A percentile compares a stretch with the other conserved stretches of the same genome.
Evolutionary conservation across 768 basidiomycete genomes (phyloP).

Genomic region (Hygrocybe punicea): DNA sequence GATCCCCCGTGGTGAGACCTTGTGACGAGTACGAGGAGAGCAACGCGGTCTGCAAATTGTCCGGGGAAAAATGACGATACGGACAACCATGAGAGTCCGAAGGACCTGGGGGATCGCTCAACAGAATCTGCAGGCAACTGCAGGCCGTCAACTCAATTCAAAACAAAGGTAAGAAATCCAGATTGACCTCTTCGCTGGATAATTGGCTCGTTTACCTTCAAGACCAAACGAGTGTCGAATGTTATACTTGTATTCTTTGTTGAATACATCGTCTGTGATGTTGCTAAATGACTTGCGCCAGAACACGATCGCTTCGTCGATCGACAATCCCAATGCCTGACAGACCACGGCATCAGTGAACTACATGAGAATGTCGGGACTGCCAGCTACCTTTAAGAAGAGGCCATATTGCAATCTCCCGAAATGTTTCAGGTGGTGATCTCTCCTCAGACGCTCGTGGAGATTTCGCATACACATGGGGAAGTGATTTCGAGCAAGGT

Average conservation of each 20-base stretch:
- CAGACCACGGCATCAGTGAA: not conserved
- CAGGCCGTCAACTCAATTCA: constrained; percentile 1
- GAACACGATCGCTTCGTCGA: constrained; percentile 91
- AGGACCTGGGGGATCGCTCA: constrained; percentile 44
- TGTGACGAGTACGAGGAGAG: constrained; percentile 61
- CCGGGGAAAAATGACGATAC: constrained; percentile 81
- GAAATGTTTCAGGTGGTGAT: constrained; percentile 89
- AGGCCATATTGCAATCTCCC: constrained; percentile 88
- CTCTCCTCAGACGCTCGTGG: constrained; percentile 71
- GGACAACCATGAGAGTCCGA: constrained; percentile 84
- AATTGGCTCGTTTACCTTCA: constrained; percentile 93
- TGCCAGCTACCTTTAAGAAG: constrained; percentile 97
- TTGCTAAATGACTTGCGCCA: constrained; percentile 86
- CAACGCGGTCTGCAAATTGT: constrained; percentile 78
- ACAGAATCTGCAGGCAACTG: constrained; percentile 90
- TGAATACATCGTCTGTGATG: constrained; percentile 87
- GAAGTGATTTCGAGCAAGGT: constrained; percentile 82
- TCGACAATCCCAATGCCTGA: constrained; percentile 86
- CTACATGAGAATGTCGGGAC: not conserved
- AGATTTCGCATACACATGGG: constrained; percentile 93
- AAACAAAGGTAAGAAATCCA: constrained; percentile 2
- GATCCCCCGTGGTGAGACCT: constrained; percentile 63
- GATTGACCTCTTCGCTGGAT: constrained; percentile 81
- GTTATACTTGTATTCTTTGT: constrained; percentile 97
- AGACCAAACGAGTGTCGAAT: constrained; percentile 93